phyloP scores from a whole-genome alignment of 176 grass and related monocot genomes.

The Musa schizocarpa region DNA sequence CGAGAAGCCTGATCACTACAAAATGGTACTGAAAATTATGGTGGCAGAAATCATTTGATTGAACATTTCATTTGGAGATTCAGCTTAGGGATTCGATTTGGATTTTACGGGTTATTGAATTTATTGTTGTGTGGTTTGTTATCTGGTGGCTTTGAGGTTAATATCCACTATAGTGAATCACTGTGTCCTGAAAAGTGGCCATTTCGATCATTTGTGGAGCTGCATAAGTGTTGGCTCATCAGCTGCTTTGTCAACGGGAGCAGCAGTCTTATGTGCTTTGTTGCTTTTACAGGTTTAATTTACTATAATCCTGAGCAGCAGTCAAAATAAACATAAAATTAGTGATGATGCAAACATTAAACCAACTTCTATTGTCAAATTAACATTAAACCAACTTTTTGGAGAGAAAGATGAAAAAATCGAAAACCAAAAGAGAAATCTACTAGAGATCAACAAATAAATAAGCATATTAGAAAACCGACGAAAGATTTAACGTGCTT shows the following conservation, averaged over 20 bases:
- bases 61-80: neutral
- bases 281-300: neutral
- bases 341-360: neutral
- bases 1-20: constrained; percentile 84
- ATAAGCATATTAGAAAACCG: too few species aligned
- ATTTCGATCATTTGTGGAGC: neutral
- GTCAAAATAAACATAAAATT: neutral
- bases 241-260: neutral
- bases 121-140: neutral
- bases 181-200: too few species aligned
- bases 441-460: too few species aligned
- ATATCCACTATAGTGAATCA: too few species aligned
- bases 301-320: neutral
- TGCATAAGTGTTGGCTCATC: neutral
- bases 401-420: too few species aligned
- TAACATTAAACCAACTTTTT: too few species aligned
- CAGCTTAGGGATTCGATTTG: neutral
- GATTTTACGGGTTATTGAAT: neutral
- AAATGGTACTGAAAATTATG: constrained; percentile 42
- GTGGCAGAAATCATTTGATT: neutral
- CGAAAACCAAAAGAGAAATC: too few species aligned
- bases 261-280: neutral
- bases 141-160: neutral
- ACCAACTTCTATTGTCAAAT: too few species aligned
- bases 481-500: too few species aligned